Percentiles rank a stretch among this genome's conserved stretches.
These are phyloP conservation scores for Ceratocystis lukuohia DNA, from an alignment of 2,329 filamentous ascomycete species.

Conservation along the genomic window DNA sequence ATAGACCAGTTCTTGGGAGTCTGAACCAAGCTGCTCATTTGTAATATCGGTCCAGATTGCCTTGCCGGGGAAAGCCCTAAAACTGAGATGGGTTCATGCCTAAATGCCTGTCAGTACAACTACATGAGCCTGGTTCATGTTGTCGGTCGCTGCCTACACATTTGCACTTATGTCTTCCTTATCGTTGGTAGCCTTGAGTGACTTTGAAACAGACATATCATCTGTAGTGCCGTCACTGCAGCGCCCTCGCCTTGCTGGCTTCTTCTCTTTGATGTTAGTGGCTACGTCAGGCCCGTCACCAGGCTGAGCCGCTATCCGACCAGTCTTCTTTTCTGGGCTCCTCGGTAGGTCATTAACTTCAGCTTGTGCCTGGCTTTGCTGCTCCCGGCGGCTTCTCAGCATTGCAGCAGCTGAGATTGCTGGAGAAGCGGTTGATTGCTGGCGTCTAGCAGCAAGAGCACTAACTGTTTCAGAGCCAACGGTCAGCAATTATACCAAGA, in stretches of 20 bases:
- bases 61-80: neutral
- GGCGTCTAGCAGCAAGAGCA: constrained; percentile 14
- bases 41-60: constrained; percentile 2
- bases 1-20: constrained; percentile 12
- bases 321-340: neutral
- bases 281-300: neutral
- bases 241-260: neutral
- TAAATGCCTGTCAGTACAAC: neutral
- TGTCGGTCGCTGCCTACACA: neutral
- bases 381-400: neutral
- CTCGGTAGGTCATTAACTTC: neutral
- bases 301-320: neutral
- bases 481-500: neutral
- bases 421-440: constrained; percentile 10
- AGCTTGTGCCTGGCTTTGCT: neutral
- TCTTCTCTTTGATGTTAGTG: neutral
- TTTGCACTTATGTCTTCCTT: neutral
- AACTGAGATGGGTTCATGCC: neutral
- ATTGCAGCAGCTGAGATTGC: constrained; percentile 13
- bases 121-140: neutral
- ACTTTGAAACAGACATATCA: neutral
- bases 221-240: neutral
- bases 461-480: constrained; percentile 12
- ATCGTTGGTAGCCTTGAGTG: neutral
- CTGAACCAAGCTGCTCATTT: constrained; percentile 16